Evolutionary conservation across 2,329 filamentous ascomycete species (phyloP).

Genomic region (Hypoxylon sp.): DNA sequence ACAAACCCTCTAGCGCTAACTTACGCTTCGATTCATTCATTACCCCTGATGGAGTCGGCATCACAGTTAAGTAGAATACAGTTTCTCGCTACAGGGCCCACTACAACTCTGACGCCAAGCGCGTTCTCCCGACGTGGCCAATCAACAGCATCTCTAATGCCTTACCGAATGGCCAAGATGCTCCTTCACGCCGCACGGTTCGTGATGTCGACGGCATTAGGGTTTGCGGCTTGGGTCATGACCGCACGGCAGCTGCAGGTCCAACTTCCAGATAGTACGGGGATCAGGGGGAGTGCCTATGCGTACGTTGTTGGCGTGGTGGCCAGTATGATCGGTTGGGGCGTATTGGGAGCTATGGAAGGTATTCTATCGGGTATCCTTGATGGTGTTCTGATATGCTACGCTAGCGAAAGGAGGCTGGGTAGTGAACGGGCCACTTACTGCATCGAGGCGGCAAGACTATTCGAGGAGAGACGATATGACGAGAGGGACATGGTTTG

Average conservation of each 20-base stretch:
- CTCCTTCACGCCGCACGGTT: constrained; percentile 91
- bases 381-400: constrained; percentile 92
- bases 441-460: constrained; percentile 89
- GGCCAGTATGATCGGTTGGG: constrained; percentile 95
- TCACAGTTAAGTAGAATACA: constrained; percentile 85
- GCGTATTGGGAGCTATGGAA: constrained; percentile 90
- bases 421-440: constrained; percentile 79
- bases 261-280: constrained; percentile 66
- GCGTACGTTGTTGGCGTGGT: constrained; percentile 95
- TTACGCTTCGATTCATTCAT: constrained; percentile 93
- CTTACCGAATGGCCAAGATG: constrained; percentile 92
- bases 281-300: constrained; percentile 85
- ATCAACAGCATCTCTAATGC: constrained; percentile 72
- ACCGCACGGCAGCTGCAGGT: constrained; percentile 85
- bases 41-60: constrained; percentile 83
- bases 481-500: constrained; percentile 54
- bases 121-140: constrained; percentile 63
- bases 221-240: constrained; percentile 96
- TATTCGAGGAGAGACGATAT: constrained; percentile 78
- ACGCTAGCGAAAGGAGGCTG: constrained; percentile 87
- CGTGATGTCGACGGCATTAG: constrained; percentile 90
- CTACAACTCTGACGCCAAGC: constrained; percentile 77
- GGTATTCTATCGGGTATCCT: constrained; percentile 89
- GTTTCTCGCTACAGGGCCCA: constrained; percentile 82
- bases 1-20: constrained; percentile 94